phyloP scores from a whole-genome alignment of 2,329 filamentous ascomycete species.

The Ceratocystis diversiconidia region DNA sequence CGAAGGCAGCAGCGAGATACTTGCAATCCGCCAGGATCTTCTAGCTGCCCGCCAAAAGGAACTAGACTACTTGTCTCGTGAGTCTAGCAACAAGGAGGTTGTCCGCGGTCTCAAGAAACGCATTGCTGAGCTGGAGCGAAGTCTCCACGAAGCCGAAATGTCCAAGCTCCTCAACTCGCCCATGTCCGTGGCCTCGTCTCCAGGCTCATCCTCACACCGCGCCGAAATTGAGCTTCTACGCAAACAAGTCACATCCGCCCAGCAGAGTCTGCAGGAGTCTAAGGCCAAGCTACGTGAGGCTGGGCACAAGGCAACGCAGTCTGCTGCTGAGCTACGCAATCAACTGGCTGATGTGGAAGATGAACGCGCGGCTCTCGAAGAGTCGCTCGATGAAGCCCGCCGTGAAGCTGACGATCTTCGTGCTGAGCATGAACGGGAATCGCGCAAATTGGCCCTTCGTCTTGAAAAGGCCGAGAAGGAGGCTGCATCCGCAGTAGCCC shows the following conservation, averaged over 20 bases:
- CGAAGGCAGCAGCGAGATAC: slow-evolving; percentile 40
- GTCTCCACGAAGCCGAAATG: slow-evolving; percentile 50
- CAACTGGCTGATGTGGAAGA: slow-evolving; percentile 45
- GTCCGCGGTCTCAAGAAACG: slow-evolving; percentile 50
- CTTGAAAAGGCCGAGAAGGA: slow-evolving; percentile 39
- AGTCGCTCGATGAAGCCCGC: slow-evolving; percentile 42
- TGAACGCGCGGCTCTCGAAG: slow-evolving; percentile 42
- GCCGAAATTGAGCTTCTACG: slow-evolving; percentile 46
- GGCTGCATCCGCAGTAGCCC: slow-evolving; percentile 27
- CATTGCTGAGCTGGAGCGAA: slow-evolving; percentile 51
- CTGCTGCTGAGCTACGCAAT: slow-evolving; percentile 35
- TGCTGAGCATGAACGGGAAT: slow-evolving; percentile 30
- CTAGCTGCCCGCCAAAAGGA: slow-evolving; percentile 52
- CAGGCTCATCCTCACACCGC: slow-evolving; percentile 36
- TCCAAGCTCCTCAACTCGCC: slow-evolving; percentile 27
- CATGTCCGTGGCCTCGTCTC: slow-evolving; percentile 23
- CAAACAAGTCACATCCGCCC: slow-evolving; percentile 44
- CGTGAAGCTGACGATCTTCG: slow-evolving; percentile 36
- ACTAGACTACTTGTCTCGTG: slow-evolving; percentile 49
- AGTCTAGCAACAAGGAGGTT: slow-evolving; percentile 46
- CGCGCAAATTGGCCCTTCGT: slow-evolving; percentile 34
- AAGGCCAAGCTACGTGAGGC: slow-evolving; percentile 36
- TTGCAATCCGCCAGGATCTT: slow-evolving; percentile 47
- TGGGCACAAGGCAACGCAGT: slow-evolving; percentile 32
- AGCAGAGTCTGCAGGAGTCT: slow-evolving; percentile 44